Evolutionary conservation across 148 eudicot genomes (phyloP), one percentile per base, ranked within the genome.

Genomic region (Hydrangea macrophylla): DNA sequence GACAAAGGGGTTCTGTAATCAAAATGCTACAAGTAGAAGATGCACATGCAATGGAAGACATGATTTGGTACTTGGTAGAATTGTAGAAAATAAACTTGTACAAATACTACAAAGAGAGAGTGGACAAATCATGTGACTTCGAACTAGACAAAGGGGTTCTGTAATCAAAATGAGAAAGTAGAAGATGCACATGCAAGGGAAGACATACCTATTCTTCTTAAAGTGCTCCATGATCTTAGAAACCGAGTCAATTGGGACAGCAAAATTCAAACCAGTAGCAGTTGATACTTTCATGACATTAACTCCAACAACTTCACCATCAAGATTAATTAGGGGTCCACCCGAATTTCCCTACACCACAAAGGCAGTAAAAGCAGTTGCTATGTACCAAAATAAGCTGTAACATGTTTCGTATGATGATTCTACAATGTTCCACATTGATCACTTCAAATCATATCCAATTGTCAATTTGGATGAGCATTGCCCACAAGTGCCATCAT

Each of bases 221-320:
- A 90, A 90, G 59, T 90, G 92, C 73, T 90, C 88, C 35, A 85
- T 69, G 51, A 87, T 85, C 77, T 83, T 87, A 64, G 71, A 60
- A 64, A 87, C 84, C 0, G 90, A 82, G 73, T 90, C 92, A 58
- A 85, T 83, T 27, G 96, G 92, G 17, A 90, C 90, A 60, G 96
- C 75, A 78, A 90, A 87, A 78, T 83, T 76, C 75, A 90, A 62
- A 13, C 92, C 96, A 76, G 84, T 86, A 63, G 92, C 90, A 60
- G 71, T 74, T 45, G 70, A 15, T 26, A 80, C 83, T 78, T 85
- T 90, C 88, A 90, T 80, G 67, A 81, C 75, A 70, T 85, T 83
- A 40, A 90, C 90, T 44, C 96, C 96, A 35, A 90, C 73, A 15
- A 90, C 82, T 80, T 90, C 90, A 39, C 96, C 96, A 72, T 90